These are phyloP conservation scores for Xylariaceae sp. DNA, from an alignment of 2,329 filamentous ascomycete genomes.

Conservation along the genomic window DNA sequence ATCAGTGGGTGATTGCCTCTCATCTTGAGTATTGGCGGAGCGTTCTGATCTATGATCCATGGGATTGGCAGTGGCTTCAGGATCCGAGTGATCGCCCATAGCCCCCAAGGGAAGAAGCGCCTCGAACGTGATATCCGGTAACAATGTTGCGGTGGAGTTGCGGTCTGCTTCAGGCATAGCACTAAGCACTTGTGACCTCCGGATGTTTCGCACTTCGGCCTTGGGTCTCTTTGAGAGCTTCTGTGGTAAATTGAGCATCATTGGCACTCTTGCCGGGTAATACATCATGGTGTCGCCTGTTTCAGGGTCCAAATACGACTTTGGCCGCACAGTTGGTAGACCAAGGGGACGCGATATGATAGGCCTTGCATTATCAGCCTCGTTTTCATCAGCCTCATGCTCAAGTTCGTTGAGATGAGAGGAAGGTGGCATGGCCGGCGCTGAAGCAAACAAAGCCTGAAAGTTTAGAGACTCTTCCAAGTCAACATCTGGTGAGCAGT, in stretches of 20 bases:
- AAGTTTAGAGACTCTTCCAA: conserved; percentile 25
- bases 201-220: conserved; percentile 61
- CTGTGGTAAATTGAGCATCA: conserved; percentile 88
- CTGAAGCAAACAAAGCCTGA: conserved; percentile 24
- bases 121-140: conserved; percentile 30
- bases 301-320: conserved; percentile 60
- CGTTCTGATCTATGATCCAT: conserved; percentile 1
- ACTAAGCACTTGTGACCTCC: conserved; percentile 71
- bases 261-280: conserved; percentile 91
- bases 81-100: conserved; percentile 2
- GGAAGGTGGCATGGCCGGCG: conserved; percentile 19
- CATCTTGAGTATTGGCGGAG: conserved; percentile 8
- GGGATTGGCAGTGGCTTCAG: neutral
- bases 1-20: conserved; percentile 8
- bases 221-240: conserved; percentile 75
- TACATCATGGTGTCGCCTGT: conserved; percentile 83
- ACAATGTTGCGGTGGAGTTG: conserved; percentile 30
- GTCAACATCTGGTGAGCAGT: conserved; percentile 59
- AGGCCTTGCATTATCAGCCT: conserved; percentile 20
- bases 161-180: conserved; percentile 50
- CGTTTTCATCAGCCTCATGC: conserved; percentile 16
- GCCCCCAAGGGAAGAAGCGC: conserved; percentile 31
- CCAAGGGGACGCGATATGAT: conserved; percentile 34
- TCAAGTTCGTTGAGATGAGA: conserved; percentile 19
- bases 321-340: conserved; percentile 38